Conservation (phyloP, 371 early-diverging fungal genomes). For the Apophysomyces variabilis region DNA sequence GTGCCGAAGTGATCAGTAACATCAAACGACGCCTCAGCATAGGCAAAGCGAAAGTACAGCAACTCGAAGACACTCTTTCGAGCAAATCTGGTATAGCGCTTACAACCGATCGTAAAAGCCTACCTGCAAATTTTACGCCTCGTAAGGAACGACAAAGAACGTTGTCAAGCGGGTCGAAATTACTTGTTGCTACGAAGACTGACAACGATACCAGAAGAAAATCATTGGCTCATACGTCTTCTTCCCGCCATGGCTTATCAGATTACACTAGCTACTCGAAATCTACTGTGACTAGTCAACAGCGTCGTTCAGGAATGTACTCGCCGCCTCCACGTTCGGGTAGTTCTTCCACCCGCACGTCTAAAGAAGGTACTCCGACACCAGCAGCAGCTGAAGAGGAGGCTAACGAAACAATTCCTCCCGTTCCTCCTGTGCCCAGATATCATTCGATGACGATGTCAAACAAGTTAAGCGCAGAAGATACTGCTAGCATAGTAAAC, state of each 20-base stretch:
- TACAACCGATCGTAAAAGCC: constrained; percentile 17
- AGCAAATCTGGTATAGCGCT: neutral
- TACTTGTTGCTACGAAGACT: constrained; percentile 15
- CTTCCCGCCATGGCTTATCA: constrained; percentile 6
- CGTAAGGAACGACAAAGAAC: constrained; percentile 35
- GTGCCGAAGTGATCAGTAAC: constrained; percentile 19
- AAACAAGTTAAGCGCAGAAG: neutral
- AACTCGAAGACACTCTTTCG: constrained; percentile 20
- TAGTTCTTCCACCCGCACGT: neutral
- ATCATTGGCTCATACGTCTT: constrained; percentile 15
- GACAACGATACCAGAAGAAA: constrained; percentile 20
- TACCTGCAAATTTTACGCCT: constrained; percentile 22
- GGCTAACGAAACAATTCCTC: constrained; percentile 9
- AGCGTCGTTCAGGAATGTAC: constrained; percentile 26
- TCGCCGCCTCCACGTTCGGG: neutral
- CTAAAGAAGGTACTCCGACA: constrained; percentile 3
- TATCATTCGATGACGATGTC: constrained; percentile 7
- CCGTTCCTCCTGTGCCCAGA: constrained; percentile 16
- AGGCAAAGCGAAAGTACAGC: constrained; percentile 37
- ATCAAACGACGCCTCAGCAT: constrained; percentile 33
- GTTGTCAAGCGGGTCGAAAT: constrained; percentile 32
- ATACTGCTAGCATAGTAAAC: neutral
- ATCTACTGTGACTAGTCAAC: constrained; percentile 33
- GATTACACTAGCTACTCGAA: constrained; percentile 30
- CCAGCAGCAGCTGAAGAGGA: constrained; percentile 2